These are phyloP conservation scores for Tuber umbilicatum DNA, from an alignment of 495 filamentous ascomycete genomes.

Conservation along the genomic window DNA sequence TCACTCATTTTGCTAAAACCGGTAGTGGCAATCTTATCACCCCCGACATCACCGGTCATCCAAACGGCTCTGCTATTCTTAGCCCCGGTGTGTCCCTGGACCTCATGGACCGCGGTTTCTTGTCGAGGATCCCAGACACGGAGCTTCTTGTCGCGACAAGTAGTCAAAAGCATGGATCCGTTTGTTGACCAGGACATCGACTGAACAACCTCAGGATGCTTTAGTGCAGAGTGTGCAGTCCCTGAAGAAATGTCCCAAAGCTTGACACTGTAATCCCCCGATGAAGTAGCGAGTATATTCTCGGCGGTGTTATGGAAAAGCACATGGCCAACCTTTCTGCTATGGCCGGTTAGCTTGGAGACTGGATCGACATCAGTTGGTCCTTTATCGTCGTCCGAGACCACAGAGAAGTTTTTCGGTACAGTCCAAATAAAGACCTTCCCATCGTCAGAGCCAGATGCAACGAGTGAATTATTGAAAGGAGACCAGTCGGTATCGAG, in stretches of 20 bases:
- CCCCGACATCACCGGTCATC: conserved; percentile 54
- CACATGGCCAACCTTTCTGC: conserved; percentile 92
- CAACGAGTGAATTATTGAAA: conserved; percentile 86
- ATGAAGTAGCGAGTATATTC: conserved; percentile 89
- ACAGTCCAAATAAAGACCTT: conserved; percentile 97
- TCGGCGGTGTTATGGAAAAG: conserved; percentile 96
- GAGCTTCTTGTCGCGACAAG: conserved; percentile 95
- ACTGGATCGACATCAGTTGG: conserved; percentile 72
- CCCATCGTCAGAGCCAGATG: conserved; percentile 91
- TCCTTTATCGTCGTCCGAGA: conserved; percentile 72
- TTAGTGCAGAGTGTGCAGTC: conserved; percentile 62
- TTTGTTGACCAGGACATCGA: conserved; percentile 93
- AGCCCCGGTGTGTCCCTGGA: conserved; percentile 77
- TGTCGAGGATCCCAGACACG: conserved; percentile 95
- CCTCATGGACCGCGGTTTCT: conserved; percentile 78
- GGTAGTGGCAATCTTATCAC: conserved; percentile 89
- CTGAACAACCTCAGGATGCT: conserved; percentile 85
- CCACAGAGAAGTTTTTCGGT: conserved; percentile 75
- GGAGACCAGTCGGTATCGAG: conserved; percentile 98
- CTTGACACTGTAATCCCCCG: conserved; percentile 91
- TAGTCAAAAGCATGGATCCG: conserved; percentile 81
- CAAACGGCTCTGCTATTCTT: conserved; percentile 95
- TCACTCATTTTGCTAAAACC: conserved; percentile 98
- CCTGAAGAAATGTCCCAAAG: conserved; percentile 91
- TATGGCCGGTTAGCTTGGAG: conserved; percentile 69